Percentiles rank a stretch among this genome's conserved stretches.
Evolutionary conservation across 148 eudicot species (phyloP).

Genomic region (Talinum fruticosum): DNA sequence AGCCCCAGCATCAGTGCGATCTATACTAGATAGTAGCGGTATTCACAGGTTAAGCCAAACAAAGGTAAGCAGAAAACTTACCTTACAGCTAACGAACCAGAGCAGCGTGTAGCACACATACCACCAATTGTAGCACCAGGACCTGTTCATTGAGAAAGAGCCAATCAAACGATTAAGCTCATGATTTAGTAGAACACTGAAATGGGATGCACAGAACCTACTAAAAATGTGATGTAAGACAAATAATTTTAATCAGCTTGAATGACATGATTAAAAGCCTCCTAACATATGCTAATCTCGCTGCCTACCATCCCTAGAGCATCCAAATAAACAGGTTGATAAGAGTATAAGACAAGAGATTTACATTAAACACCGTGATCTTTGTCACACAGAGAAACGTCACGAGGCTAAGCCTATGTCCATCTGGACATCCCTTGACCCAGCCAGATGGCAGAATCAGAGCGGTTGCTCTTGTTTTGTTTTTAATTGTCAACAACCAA

Average conservation of each 20-base stretch:
- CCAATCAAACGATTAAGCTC: not conserved
- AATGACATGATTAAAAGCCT: not conserved
- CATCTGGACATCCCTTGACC: not conserved
- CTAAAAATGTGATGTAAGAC: not conserved
- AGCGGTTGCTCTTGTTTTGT: not conserved
- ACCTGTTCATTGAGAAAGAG: slow-evolving; percentile 43
- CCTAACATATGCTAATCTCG: not conserved
- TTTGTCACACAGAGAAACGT: no score
- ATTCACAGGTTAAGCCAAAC: not conserved
- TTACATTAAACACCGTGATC: not conserved
- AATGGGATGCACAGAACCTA: not conserved
- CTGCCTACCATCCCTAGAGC: not conserved
- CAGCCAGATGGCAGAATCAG: not conserved
- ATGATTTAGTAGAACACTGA: not conserved
- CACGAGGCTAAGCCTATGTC: not conserved
- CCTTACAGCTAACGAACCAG: slow-evolving; percentile 99
- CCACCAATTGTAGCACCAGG: slow-evolving; percentile 99
- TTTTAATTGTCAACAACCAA: not conserved
- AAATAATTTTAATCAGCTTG: not conserved
- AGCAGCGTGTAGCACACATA: slow-evolving; percentile 99
- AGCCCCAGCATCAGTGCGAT: not conserved
- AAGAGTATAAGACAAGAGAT: not conserved
- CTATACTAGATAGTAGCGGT: not conserved
- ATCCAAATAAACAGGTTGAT: not conserved
- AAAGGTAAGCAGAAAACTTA: slow-evolving; percentile 22